Conservation (phyloP, 2,329 filamentous ascomycete genomes). For the Pyricularia grisea region DNA sequence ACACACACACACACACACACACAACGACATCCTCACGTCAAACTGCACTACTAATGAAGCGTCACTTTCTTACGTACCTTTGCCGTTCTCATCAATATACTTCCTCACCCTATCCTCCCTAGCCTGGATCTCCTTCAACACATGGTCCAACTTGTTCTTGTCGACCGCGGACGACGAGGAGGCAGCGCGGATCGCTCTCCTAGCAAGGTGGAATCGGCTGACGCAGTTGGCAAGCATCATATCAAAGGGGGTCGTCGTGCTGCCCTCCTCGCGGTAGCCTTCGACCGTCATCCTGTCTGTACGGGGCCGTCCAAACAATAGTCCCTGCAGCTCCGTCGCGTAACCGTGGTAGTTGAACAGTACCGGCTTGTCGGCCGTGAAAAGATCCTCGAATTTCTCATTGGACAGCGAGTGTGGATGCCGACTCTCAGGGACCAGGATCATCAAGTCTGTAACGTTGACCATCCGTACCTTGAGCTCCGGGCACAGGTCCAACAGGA, state of each 20-base stretch:
- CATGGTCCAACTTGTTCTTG: neutral
- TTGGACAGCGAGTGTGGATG: slow-evolving; percentile 50
- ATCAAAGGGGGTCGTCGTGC: slow-evolving; percentile 58
- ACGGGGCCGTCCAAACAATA: slow-evolving; percentile 48
- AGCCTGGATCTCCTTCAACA: neutral
- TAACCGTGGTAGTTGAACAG: slow-evolving; percentile 64
- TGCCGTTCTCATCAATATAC: neutral
- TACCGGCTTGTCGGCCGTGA: slow-evolving; percentile 44
- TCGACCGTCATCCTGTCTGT: slow-evolving; percentile 43
- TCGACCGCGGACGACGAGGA: neutral
- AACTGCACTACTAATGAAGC: neutral
- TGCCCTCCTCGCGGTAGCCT: slow-evolving; percentile 56
- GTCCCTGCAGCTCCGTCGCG: slow-evolving; percentile 46
- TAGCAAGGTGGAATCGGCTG: slow-evolving; percentile 49
- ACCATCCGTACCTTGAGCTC: slow-evolving; percentile 48
- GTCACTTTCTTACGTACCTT: neutral
- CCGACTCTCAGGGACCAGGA: slow-evolving; percentile 40
- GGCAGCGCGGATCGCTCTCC: slow-evolving; percentile 36
- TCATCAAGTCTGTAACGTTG: slow-evolving; percentile 59
- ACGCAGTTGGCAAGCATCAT: slow-evolving; percentile 59
- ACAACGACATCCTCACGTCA: neutral
- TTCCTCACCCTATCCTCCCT: neutral
- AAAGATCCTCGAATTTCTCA: slow-evolving; percentile 43
- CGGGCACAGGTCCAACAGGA: slow-evolving; percentile 40
- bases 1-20: neutral